Percentiles rank a stretch among this genome's conserved stretches.
These are phyloP conservation scores for Myxozyma sirexii DNA, from an alignment of 805 yeast species.

Conservation along the genomic window DNA sequence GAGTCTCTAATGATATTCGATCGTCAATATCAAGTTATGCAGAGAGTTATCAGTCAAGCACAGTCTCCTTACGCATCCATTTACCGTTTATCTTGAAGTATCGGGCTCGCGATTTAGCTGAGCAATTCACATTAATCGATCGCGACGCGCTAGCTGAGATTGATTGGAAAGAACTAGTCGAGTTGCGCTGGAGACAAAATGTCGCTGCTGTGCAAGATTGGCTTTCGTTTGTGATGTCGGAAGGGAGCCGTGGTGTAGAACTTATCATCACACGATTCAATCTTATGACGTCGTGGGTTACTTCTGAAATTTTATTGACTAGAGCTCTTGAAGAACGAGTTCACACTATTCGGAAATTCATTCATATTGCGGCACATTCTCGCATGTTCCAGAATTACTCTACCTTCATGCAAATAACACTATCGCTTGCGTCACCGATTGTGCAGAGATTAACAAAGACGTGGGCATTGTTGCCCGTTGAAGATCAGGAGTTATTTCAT, in stretches of 20 bases:
- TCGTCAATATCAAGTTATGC: slow-evolving; percentile 9
- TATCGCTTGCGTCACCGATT: slow-evolving; percentile 73
- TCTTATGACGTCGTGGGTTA: slow-evolving; percentile 84
- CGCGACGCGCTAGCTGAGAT: slow-evolving; percentile 78
- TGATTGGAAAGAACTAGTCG: slow-evolving; percentile 89
- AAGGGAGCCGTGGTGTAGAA: slow-evolving; percentile 69
- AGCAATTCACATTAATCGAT: slow-evolving; percentile 85
- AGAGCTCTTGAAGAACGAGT: slow-evolving; percentile 60
- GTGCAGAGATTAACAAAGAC: slow-evolving; percentile 64
- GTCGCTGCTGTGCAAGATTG: slow-evolving; percentile 76
- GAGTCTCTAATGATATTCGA: background rate
- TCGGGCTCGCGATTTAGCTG: slow-evolving; percentile 66
- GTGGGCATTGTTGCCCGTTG: slow-evolving; percentile 73
- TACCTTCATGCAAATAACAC: slow-evolving; percentile 81
- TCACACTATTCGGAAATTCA: slow-evolving; percentile 76
- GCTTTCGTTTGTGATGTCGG: slow-evolving; percentile 70
- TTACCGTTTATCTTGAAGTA: slow-evolving; percentile 80
- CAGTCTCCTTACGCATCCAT: slow-evolving; percentile 48
- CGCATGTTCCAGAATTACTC: slow-evolving; percentile 75
- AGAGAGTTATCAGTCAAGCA: slow-evolving; percentile 18
- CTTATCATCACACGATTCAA: slow-evolving; percentile 84
- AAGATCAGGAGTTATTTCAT: slow-evolving; percentile 68
- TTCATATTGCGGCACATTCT: slow-evolving; percentile 82
- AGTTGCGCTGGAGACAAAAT: slow-evolving; percentile 70
- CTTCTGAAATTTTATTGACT: slow-evolving; percentile 81